These are phyloP conservation scores for Alternaria burnsii DNA, from an alignment of 2,329 filamentous ascomycete species.

Conservation along the genomic window DNA sequence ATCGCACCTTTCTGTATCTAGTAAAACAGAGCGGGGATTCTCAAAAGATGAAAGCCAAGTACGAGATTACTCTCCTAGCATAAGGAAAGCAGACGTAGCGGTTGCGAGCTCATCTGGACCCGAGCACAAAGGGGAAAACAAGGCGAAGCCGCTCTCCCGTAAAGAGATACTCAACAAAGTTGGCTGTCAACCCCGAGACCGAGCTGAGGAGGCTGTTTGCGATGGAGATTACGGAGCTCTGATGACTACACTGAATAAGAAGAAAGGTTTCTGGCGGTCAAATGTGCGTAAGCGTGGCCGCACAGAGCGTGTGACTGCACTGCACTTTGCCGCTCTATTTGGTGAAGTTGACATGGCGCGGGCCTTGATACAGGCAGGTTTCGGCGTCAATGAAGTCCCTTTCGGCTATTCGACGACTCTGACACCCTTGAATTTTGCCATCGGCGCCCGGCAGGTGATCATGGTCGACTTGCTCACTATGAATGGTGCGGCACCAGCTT, in stretches of 20 bases:
- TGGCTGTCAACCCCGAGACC: conserved; percentile 33
- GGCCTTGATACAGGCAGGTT: conserved; percentile 24
- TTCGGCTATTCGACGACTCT: conserved; percentile 34
- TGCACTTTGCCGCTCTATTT: conserved; percentile 38
- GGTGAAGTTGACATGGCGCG: conserved; percentile 37
- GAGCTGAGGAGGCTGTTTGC: conserved; percentile 34
- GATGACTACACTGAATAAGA: conserved; percentile 24
- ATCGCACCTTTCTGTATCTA: background rate
- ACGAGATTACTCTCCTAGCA: background rate
- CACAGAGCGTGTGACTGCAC: conserved; percentile 31
- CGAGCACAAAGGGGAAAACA: background rate
- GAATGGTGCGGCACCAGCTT: conserved; percentile 25
- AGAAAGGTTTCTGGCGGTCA: conserved; percentile 31
- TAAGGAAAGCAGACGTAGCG: background rate
- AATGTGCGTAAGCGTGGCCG: conserved; percentile 28
- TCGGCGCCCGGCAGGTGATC: conserved; percentile 33
- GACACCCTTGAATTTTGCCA: conserved; percentile 30
- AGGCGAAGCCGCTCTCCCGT: conserved; percentile 16
- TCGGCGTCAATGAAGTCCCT: conserved; percentile 33
- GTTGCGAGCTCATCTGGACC: background rate
- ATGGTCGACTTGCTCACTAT: conserved; percentile 33
- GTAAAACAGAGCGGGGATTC: background rate
- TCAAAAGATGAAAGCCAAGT: background rate
- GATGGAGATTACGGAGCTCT: conserved; percentile 22
- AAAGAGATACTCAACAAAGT: conserved; percentile 31